A percentile compares a stretch with the other conserved stretches of the same genome.
These are phyloP conservation scores for Chenopodium formosanum DNA, from an alignment of 148 eudicot genomes.

Conservation along the genomic window DNA sequence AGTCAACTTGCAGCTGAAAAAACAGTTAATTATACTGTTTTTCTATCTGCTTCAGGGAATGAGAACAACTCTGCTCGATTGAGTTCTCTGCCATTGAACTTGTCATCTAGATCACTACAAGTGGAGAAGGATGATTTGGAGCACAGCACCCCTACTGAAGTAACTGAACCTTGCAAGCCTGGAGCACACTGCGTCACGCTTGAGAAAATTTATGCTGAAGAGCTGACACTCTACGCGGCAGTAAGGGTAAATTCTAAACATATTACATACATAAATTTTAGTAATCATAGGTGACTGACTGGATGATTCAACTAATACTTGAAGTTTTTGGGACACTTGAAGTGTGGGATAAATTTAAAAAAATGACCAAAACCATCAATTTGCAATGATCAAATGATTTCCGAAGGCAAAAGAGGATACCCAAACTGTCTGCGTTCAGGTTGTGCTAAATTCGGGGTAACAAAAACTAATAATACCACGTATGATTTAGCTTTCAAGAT, in stretches of 20 bases:
- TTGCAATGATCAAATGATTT: not conserved
- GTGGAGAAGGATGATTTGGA: slow-evolving; percentile 39
- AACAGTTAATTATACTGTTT: not conserved
- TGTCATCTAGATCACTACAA: slow-evolving; percentile 65
- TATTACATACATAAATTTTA: not conserved
- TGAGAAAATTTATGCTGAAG: slow-evolving; percentile 56
- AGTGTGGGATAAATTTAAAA: not conserved
- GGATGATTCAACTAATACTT: not conserved
- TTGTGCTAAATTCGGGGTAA: not conserved
- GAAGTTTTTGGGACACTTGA: not conserved
- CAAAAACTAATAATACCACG: not conserved
- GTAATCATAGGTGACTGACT: not conserved
- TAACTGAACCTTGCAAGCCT: slow-evolving; percentile 56
- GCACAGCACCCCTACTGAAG: slow-evolving; percentile 19
- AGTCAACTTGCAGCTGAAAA: not conserved
- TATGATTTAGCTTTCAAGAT: not conserved
- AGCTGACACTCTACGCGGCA: slow-evolving; percentile 61
- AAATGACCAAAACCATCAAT: not conserved
- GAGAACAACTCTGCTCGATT: slow-evolving; percentile 60
- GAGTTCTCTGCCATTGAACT: slow-evolving; percentile 61
- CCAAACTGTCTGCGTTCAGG: not conserved
- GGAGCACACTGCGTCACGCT: slow-evolving; percentile 78
- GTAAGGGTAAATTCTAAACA: slow-evolving; percentile 47
- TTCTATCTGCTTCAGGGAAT: slow-evolving; percentile 42
- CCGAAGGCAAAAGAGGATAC: not conserved